Base-by-base conservation (phyloP, 352 stramenopile genomes). In the Phytophthora crassamura region DNA sequence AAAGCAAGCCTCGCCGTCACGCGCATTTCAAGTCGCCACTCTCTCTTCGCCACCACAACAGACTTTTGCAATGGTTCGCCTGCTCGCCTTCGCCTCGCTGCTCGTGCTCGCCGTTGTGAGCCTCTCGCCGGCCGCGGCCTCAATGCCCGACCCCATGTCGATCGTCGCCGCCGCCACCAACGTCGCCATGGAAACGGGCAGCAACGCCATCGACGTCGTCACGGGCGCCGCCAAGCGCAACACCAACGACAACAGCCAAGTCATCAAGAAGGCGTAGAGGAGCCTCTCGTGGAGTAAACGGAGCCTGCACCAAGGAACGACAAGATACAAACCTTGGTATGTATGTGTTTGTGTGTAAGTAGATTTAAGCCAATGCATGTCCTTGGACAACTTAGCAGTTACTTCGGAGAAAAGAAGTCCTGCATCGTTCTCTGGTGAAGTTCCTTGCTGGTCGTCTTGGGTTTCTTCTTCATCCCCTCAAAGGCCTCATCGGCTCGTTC, bases 331-430 rank as follows among this genome's bases (percentile, higher is more conserved):
- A 6, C 34, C 61, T 67, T 58, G 56, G n/a, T n/a, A n/a, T n/a
- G 63, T 71, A 67, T 71, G 50, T 48, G 48, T 68, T 42, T 68
- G 32, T 69, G 36, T 64, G 34, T 59, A 57, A 56, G 55, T 66
- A 69, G 52, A 69, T 60, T 70, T 49, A 66, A 57, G 40, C 34
- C 63, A 65, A 69, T 65, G 62, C 54, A 71, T 69, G 48, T 61
- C 2, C 47, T 49, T 34, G 33, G 9, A 22, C 28, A 16, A 52
- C 16, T 10, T 34, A 2, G n/a, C 61, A 33, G 64, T 42, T 61
- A 45, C 36, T 75, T 72, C 7, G 41, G 48, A 32, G 49, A 16
- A 55, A 68, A 72, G 49, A 72, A 72, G 16, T 75, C 67, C 36
- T 72, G 51, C 36, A 75, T 72, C 4, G 50, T 75, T 10, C 33